Evolutionary conservation across 306 rosid species (phyloP).

Genomic region (Dryas alaskensis): DNA sequence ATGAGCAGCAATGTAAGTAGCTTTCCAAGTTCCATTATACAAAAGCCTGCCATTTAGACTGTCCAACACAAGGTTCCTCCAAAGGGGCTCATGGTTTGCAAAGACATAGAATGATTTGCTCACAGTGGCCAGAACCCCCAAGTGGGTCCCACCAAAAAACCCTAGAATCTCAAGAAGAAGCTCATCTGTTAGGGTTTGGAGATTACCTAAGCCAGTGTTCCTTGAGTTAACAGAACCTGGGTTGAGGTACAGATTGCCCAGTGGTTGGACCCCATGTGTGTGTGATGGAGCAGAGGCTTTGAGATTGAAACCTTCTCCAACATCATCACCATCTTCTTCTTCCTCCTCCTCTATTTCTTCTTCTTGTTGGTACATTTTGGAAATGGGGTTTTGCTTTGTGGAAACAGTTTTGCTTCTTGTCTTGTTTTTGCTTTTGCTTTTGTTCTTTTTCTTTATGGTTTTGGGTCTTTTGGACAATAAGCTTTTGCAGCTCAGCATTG

Average conservation of each 20-base stretch:
- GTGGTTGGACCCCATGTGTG: slow-evolving; percentile 77
- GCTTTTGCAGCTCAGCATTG: slow-evolving; percentile 46
- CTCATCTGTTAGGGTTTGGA: slow-evolving; percentile 69
- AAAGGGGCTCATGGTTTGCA: slow-evolving; percentile 77
- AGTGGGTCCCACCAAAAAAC: slow-evolving; percentile 42
- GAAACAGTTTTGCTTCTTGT: slow-evolving; percentile 19
- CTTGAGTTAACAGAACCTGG: slow-evolving; percentile 63
- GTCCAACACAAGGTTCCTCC: slow-evolving; percentile 81
- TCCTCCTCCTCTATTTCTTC: background rate
- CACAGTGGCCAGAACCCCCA: slow-evolving; percentile 68
- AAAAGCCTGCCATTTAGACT: slow-evolving; percentile 53
- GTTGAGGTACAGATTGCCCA: slow-evolving; percentile 71
- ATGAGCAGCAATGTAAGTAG: slow-evolving; percentile 53
- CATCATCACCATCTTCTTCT: slow-evolving; percentile 32
- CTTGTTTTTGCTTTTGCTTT: slow-evolving; percentile 32
- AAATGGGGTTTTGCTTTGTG: slow-evolving; percentile 25
- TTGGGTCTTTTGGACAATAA: slow-evolving; percentile 29
- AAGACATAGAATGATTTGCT: slow-evolving; percentile 74
- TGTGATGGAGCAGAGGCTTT: slow-evolving; percentile 67
- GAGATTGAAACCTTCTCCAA: slow-evolving; percentile 62
- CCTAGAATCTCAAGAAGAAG: slow-evolving; percentile 83
- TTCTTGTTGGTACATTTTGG: slow-evolving; percentile 15
- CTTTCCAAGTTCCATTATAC: slow-evolving; percentile 67
- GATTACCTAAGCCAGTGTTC: slow-evolving; percentile 84
- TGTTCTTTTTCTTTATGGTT: slow-evolving; percentile 27